Evolutionary conservation across 2,329 filamentous ascomycete species (phyloP), one percentile per base, ranked within the genome.

Genomic region (Fusarium sp.): DNA sequence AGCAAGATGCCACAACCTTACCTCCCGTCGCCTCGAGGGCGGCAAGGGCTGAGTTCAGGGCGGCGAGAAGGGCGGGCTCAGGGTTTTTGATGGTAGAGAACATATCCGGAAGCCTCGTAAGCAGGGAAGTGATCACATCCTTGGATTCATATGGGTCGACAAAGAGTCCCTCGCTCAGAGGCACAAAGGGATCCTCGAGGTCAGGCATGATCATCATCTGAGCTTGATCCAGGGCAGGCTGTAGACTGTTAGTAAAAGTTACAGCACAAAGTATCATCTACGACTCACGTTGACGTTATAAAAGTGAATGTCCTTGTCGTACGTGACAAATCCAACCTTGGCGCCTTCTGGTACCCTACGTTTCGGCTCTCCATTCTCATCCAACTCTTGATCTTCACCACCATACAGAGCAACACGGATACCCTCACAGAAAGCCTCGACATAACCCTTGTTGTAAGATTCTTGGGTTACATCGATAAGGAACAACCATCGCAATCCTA

Each of bases 121-220:
- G 87, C n/a, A 99, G 88, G n/a, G 93, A 93, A 8, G 91, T 93
- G 78, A 99, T 98, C 78, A 97, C 91, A 30, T 91, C 86, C 87
- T 93, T 96, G 51, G 94, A 96, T 81, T 98, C 94, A 77, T 95
- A 92, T 4, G 96, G 95, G 81, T 99, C 96, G 22, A 98, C 96
- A 81, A 98, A 98, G 15, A 99, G 87, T 22, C 96, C 95, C 66
- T 97, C 93, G 72, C 93, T 94, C 24, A 99, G 87, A 6, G 96
- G 95, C 22, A 98, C 91, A 81, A 99, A 99, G 0, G 96, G 96
- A 75, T 99, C 96, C 78, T 98, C 95, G 55, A 99, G 89, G 80
- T 99, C 96, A 8, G 96, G 94, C 94, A 99, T 98, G 57, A 99
- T 95, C 87, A 99, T 90, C 94, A 99, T 98, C 80, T 99, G 96